These are phyloP conservation scores for Buxus sempervirens DNA, from an alignment of 164 flowering plant genomes.

Conservation along the genomic window DNA sequence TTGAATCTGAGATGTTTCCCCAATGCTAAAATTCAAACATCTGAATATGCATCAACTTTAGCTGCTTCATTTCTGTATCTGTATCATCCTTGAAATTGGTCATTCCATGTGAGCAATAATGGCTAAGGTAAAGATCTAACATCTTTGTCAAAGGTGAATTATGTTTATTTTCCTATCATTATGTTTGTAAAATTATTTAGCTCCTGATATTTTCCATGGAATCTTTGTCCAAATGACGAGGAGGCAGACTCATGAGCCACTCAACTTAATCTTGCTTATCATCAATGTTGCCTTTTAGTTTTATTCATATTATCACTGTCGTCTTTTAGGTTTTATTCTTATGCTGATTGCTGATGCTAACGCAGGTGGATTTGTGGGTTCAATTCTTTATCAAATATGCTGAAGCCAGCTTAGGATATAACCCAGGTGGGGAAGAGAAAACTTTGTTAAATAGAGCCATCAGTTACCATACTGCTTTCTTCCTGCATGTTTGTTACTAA, in stretches of 20 bases:
- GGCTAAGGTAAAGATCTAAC: slow-evolving; percentile 13
- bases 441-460: background rate
- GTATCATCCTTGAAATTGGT: slow-evolving; percentile 10
- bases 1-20: slow-evolving; percentile 3
- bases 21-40: slow-evolving; percentile 2
- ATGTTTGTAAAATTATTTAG: background rate
- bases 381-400: slow-evolving; percentile 7
- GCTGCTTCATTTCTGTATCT: slow-evolving; percentile 15
- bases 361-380: slow-evolving; percentile 8
- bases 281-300: no score
- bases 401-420: background rate
- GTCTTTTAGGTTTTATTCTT: background rate
- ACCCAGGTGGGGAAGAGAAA: background rate
- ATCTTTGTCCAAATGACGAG: no score
- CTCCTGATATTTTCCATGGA: background rate
- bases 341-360: background rate
- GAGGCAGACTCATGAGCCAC: background rate
- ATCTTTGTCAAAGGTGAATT: background rate
- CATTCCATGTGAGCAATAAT: slow-evolving; percentile 1
- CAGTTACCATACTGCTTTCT: no score
- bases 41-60: background rate
- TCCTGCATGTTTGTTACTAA: no score
- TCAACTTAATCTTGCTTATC: no score
- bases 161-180: background rate
- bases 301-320: background rate